Evolutionary conservation across 176 grass and related monocot species (phyloP).

Genomic region (Coix lacrymajobi): DNA sequence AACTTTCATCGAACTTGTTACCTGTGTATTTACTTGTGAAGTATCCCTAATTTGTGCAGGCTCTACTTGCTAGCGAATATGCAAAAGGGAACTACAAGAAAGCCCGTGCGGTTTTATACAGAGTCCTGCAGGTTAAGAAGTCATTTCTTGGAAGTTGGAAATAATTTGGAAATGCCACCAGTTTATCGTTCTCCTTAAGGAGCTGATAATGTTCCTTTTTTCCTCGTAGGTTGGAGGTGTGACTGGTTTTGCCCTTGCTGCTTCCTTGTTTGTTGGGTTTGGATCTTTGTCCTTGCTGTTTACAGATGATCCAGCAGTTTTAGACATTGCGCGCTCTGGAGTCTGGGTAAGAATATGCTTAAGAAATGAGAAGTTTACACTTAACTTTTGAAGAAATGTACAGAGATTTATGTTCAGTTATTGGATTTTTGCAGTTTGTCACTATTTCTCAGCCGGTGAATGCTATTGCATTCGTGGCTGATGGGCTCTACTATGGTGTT

Average conservation of each 20-base stretch:
- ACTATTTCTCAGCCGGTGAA: conserved; percentile 80
- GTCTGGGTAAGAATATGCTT: conserved; percentile 60
- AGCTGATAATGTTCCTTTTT: not conserved
- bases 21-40: conserved; percentile 17
- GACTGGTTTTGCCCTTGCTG: conserved; percentile 58
- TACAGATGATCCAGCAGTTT: conserved; percentile 66
- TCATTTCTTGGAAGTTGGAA: not conserved
- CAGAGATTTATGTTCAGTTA: not conserved
- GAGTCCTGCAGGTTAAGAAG: conserved; percentile 61
- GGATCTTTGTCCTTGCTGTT: conserved; percentile 62
- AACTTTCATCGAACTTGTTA: not conserved
- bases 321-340: conserved; percentile 61
- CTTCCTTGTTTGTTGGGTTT: conserved; percentile 71
- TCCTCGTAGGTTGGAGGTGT: conserved; percentile 59
- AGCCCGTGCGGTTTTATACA: conserved; percentile 65
- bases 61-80: conserved; percentile 85
- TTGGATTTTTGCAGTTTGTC: conserved; percentile 70
- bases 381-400: conserved; percentile 7
- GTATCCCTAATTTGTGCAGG: conserved; percentile 31
- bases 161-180: not conserved
- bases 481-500: conserved; percentile 90
- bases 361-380: not conserved
- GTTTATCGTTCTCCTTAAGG: not conserved
- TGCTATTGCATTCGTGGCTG: conserved; percentile 79
- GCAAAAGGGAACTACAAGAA: conserved; percentile 63